These are phyloP conservation scores for Daldinia vernicosa DNA, from an alignment of 495 filamentous ascomycete species.

Conservation along the genomic window DNA sequence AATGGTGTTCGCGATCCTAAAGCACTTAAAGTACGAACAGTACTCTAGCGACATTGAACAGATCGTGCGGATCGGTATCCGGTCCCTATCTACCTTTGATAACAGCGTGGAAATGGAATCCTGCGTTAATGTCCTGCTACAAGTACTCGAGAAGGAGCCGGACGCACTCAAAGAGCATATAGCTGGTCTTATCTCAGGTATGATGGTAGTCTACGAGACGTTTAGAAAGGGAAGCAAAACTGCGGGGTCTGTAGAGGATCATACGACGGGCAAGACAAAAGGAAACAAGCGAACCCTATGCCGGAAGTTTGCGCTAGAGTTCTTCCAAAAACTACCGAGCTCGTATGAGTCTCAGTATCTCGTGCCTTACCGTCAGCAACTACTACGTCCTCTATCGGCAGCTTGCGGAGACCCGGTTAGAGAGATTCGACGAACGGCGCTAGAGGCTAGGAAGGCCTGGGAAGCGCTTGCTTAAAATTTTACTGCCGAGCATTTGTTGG, in stretches of 20 bases:
- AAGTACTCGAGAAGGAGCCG: slow-evolving; percentile 51
- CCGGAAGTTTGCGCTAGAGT: slow-evolving; percentile 51
- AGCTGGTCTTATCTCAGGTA: slow-evolving; percentile 47
- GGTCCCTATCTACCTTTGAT: slow-evolving; percentile 43
- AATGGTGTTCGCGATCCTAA: slow-evolving; percentile 49
- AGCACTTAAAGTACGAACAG: slow-evolving; percentile 51
- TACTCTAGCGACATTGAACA: slow-evolving; percentile 52
- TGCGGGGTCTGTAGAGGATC: background rate
- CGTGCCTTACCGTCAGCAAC: slow-evolving; percentile 44
- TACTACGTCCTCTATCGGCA: slow-evolving; percentile 52
- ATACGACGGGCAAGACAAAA: background rate
- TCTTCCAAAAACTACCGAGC: slow-evolving; percentile 50
- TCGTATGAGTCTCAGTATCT: slow-evolving; percentile 54
- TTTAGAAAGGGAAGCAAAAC: slow-evolving; percentile 25
- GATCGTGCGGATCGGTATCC: slow-evolving; percentile 52
- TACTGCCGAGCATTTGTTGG: background rate
- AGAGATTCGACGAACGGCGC: slow-evolving; percentile 53
- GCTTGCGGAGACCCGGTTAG: slow-evolving; percentile 57
- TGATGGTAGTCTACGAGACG: slow-evolving; percentile 44
- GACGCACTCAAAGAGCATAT: slow-evolving; percentile 49
- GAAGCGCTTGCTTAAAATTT: slow-evolving; percentile 33
- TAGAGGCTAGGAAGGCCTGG: slow-evolving; percentile 55
- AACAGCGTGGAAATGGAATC: slow-evolving; percentile 43
- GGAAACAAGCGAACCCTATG: slow-evolving; percentile 31
- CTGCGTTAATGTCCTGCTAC: slow-evolving; percentile 51